These are phyloP conservation scores for Penicillium pulvis DNA, from an alignment of 495 filamentous ascomycete species.

Conservation along the genomic window DNA sequence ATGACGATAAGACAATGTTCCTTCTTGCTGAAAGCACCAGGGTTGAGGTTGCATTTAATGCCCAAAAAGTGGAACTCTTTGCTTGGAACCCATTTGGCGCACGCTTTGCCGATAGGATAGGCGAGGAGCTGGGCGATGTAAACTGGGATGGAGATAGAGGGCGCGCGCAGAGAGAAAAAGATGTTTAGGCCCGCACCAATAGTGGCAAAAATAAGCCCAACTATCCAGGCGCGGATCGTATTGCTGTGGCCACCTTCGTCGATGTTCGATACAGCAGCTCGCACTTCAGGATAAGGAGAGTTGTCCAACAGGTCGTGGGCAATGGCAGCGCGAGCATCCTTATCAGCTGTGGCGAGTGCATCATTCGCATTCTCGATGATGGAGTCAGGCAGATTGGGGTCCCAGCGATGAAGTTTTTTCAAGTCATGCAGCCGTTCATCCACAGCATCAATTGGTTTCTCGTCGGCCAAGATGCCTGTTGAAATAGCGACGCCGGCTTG, in stretches of 20 bases:
- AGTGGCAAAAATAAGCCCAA: slow-evolving; percentile 67
- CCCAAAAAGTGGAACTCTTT: slow-evolving; percentile 58
- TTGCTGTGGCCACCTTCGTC: slow-evolving; percentile 68
- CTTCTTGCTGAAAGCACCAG: slow-evolving; percentile 75
- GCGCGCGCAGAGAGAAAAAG: slow-evolving; percentile 67
- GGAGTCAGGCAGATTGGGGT: slow-evolving; percentile 68
- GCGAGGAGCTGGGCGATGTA: slow-evolving; percentile 72
- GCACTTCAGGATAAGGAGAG: slow-evolving; percentile 69
- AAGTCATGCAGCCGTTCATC: slow-evolving; percentile 44
- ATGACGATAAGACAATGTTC: slow-evolving; percentile 75
- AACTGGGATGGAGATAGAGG: slow-evolving; percentile 66
- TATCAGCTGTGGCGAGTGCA: slow-evolving; percentile 56
- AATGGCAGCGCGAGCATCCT: slow-evolving; percentile 54
- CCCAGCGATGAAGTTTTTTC: slow-evolving; percentile 64
- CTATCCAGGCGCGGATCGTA: slow-evolving; percentile 71
- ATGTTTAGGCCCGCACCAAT: slow-evolving; percentile 70
- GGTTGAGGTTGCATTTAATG: slow-evolving; percentile 60
- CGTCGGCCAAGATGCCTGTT: slow-evolving; percentile 32
- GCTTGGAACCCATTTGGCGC: slow-evolving; percentile 54
- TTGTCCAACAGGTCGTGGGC: slow-evolving; percentile 63
- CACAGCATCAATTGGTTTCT: slow-evolving; percentile 45
- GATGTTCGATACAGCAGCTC: slow-evolving; percentile 46
- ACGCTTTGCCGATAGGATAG: slow-evolving; percentile 65
- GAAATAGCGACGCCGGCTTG: neutral
- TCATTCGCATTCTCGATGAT: slow-evolving; percentile 58